phyloP scores from a whole-genome alignment of 2,329 filamentous ascomycete genomes.

The Lithohypha guttulata region DNA sequence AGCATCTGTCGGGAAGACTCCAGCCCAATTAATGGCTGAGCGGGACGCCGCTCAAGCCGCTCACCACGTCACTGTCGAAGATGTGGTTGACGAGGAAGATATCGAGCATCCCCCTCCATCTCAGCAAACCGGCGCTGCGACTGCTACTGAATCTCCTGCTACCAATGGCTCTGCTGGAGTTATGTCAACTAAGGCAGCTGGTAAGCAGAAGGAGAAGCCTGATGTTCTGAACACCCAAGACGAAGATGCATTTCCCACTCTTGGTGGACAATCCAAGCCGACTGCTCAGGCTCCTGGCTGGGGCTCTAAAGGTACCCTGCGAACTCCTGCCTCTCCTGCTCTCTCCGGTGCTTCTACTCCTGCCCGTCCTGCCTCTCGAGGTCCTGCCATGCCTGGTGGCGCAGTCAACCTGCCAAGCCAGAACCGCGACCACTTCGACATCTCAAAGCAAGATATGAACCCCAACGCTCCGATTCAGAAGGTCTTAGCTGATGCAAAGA shows the following conservation, averaged over 20 bases:
- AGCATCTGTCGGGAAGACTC: slow-evolving; percentile 28
- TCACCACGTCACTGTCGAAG: slow-evolving; percentile 64
- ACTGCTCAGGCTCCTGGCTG: slow-evolving; percentile 54
- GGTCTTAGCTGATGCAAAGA: slow-evolving; percentile 81
- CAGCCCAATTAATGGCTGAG: slow-evolving; percentile 43
- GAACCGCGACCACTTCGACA: slow-evolving; percentile 62
- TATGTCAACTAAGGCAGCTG: slow-evolving; percentile 54
- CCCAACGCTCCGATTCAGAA: slow-evolving; percentile 72
- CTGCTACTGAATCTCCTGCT: slow-evolving; percentile 22
- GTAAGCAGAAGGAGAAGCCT: slow-evolving; percentile 50
- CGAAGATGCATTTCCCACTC: slow-evolving; percentile 85
- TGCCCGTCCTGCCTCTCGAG: slow-evolving; percentile 54
- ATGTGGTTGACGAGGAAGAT: slow-evolving; percentile 70
- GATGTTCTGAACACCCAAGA: slow-evolving; percentile 66
- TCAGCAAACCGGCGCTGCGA: slow-evolving; percentile 22
- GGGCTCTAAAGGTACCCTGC: slow-evolving; percentile 36
- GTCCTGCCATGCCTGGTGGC: slow-evolving; percentile 32
- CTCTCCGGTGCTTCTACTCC: slow-evolving; percentile 48
- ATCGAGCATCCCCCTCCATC: slow-evolving; percentile 46
- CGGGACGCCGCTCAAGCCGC: slow-evolving; percentile 43
- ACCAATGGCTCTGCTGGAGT: slow-evolving; percentile 37
- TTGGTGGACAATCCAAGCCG: slow-evolving; percentile 72
- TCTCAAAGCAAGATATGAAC: slow-evolving; percentile 66
- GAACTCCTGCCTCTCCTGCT: slow-evolving; percentile 39
- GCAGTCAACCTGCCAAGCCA: slow-evolving; percentile 57